Evolutionary conservation across 2,329 filamentous ascomycete species (phyloP), one percentile per base, ranked within the genome.

Genomic region (Aureobasidium sp.): DNA sequence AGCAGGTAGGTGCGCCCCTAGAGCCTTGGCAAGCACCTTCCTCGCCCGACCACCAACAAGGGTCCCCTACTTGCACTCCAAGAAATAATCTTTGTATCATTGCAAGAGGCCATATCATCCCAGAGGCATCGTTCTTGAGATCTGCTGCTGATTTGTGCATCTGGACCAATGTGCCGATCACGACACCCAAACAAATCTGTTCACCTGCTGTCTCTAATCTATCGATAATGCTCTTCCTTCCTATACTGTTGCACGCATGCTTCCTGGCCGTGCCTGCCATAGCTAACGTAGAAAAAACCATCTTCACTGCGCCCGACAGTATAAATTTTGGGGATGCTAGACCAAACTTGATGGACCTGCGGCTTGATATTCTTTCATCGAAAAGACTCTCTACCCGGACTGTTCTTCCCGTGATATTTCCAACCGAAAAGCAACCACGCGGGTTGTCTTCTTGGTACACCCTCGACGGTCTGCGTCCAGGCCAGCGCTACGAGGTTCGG

Each of bases 281-380:
- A 67, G 91, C 88, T 73, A 97, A 99, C 74, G 88, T 89, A 61
- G 94, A 97, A 74, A 99, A 99, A 77, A 81, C 84, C 68, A 90
- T 97, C 70, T 97, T 99, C 77, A 79, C 88, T 39, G 91, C 84
- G 26, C 92, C 92, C 12, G 71, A 77, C 36, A 74, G 79, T 36
- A 74, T 84, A 69, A 74, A 79, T 61, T 75, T 89, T 50, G 83
- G 87, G 39, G 74, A 81, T 60, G 73, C 78, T 56, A 80, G 79
- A 67, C 83, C 82, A 63, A 81, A 77, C 59, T 74, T 90, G 55
- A 79, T 83, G 63, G 78, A 83, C 69, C 79, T 92, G 41, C 80
- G 82, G 52, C 80, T 95, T 61, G 78, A 84, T 66, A 75, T 79
- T n/a, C 80, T 96, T 56, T 85, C 85, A 3, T 86, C 86, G 4